Base-by-base conservation (phyloP, 2,329 filamentous ascomycete genomes). In the Penicillium decumbens region DNA sequence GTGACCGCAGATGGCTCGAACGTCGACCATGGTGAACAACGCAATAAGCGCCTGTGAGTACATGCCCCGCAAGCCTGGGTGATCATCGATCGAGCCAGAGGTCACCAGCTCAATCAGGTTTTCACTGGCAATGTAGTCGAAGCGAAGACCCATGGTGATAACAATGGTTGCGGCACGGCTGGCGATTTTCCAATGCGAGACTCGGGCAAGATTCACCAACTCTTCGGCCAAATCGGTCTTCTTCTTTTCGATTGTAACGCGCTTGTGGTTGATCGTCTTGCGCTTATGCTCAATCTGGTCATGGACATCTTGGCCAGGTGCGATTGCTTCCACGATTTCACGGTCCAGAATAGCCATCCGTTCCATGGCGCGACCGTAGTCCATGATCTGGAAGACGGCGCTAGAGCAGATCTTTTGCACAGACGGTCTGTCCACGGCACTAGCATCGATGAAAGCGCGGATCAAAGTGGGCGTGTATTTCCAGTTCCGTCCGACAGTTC, bases 141-240 rank as follows among this genome's bases (percentile, higher is more conserved):
- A 95, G n/a, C 93, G 85, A 55, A 96, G 81, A 49, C 89, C 92
- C 54, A 96, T 79, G 52, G 93, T 95, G 49, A 92, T 83, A 4
- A 95, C 88, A 66, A 98, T 93, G 30, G 95, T 87, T 8, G 88
- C 88, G 49, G 91, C 95, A 25, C 92, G 81, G 43, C 84, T 89
- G 5, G 92, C 92, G 60, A 95, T 91, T 75, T 95, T 97, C 93
- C 93, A 98, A 65, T 98, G 95, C 0, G 90, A 89, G 3, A 81
- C 81, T 61, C 83, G 84, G 1, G 89, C 88, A 51, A 86, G 75
- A 51, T 87, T 81, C 3, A 91, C 86, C 28, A 98, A 77, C 66
- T 97, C 90, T 47, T 89, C 75, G 0, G 91, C 88, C 24, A 98
- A 74, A 3, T 82, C 80, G 0, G 84, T 77, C 73, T 98, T 98